Evolutionary conservation across 2,329 filamentous ascomycete species (phyloP).

Genomic region (Cryphonectria naterciae): DNA sequence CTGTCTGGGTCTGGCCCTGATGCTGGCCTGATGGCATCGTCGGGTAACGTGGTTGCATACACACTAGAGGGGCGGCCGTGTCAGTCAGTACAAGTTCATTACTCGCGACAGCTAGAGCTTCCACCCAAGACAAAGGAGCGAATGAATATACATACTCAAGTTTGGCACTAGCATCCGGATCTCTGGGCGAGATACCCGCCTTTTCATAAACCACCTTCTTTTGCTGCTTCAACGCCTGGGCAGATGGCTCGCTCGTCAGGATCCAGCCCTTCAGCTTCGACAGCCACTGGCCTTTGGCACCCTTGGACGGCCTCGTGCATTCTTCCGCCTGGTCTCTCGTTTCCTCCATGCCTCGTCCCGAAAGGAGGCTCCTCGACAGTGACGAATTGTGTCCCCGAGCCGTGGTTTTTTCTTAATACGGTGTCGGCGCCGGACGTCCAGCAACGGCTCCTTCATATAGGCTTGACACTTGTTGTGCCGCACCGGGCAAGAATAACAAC

Average conservation of each 20-base stretch:
- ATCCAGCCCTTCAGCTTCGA: constrained; percentile 54
- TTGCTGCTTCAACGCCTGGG: constrained; percentile 52
- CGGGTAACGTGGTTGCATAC: constrained; percentile 50
- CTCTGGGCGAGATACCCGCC: constrained; percentile 48
- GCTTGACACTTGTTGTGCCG: neutral
- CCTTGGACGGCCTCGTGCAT: constrained; percentile 34
- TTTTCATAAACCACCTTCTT: constrained; percentile 48
- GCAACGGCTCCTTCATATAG: neutral
- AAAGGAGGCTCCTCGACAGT: neutral
- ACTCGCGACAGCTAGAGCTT: neutral
- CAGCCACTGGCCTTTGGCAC: constrained; percentile 43
- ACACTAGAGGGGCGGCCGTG: constrained; percentile 30
- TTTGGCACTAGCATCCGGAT: constrained; percentile 50
- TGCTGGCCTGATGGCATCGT: constrained; percentile 50
- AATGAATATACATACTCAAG: constrained; percentile 39
- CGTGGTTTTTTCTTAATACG: neutral
- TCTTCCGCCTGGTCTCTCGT: neutral
- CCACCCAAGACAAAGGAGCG: neutral
- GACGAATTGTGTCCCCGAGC: neutral
- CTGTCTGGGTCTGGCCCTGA: constrained; percentile 52
- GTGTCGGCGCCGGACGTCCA: neutral
- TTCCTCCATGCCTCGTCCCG: neutral
- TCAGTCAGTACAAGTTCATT: neutral
- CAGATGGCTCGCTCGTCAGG: constrained; percentile 53
- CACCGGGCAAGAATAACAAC: neutral